These are phyloP conservation scores for Penicillium pulvis DNA, from an alignment of 495 filamentous ascomycete genomes.

Conservation along the genomic window DNA sequence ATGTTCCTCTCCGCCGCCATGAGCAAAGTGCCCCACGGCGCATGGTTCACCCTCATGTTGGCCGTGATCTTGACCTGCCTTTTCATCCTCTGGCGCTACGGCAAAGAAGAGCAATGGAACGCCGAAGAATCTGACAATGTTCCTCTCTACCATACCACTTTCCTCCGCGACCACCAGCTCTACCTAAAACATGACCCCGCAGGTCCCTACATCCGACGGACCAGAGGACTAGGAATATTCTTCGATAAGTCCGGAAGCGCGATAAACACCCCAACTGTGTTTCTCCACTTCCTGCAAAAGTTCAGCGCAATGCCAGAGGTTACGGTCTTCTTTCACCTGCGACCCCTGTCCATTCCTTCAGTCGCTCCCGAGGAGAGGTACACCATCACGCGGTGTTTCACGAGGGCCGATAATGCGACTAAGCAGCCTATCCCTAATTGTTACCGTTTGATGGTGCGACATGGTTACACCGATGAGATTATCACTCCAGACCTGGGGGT, in stretches of 20 bases:
- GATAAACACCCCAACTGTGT: constrained; percentile 54
- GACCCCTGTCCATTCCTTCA: constrained; percentile 47
- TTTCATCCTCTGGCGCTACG: constrained; percentile 71
- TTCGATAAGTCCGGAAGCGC: constrained; percentile 61
- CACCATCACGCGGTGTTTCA: constrained; percentile 39
- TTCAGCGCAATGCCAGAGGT: constrained; percentile 59
- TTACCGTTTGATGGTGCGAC: constrained; percentile 64
- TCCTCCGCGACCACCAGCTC: constrained; percentile 26
- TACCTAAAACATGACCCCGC: not conserved
- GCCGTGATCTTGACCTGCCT: constrained; percentile 55
- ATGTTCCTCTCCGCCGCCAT: constrained; percentile 66
- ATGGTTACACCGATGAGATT: constrained; percentile 70
- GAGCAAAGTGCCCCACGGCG: constrained; percentile 68
- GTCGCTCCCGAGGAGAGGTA: constrained; percentile 49
- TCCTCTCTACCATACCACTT: constrained; percentile 46
- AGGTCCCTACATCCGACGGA: constrained; percentile 32
- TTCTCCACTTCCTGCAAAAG: constrained; percentile 63
- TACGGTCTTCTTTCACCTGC: constrained; percentile 62
- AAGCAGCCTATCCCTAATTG: constrained; percentile 51
- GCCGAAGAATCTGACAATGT: constrained; percentile 57
- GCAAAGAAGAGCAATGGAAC: constrained; percentile 71
- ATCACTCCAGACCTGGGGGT: constrained; percentile 61
- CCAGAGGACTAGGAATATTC: constrained; percentile 61
- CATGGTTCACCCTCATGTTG: constrained; percentile 71
- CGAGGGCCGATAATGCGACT: constrained; percentile 6